Evolutionary conservation across 176 grass and related monocot species (phyloP).

Genomic region (Hsuehochloa calcarea): DNA sequence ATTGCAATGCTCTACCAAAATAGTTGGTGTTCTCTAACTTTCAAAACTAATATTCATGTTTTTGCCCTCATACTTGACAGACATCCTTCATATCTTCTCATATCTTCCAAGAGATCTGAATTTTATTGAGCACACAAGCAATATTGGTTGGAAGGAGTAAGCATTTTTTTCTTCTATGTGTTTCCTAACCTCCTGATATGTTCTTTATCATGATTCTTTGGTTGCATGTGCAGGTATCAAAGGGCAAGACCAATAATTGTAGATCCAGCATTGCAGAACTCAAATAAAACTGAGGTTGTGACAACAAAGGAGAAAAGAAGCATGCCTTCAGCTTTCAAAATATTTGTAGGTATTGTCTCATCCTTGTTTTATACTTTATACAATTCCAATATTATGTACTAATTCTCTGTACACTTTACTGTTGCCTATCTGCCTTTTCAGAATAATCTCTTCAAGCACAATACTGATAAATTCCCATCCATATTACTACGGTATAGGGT

Average conservation of each 20-base stretch:
- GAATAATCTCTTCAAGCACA: constrained; percentile 1
- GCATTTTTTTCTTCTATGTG: constrained; percentile 23
- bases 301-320: constrained; percentile 98
- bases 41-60: not conserved
- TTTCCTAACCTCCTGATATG: constrained; percentile 26
- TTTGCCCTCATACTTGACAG: constrained; percentile 48
- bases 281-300: constrained; percentile 71
- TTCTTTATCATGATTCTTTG: constrained; percentile 32
- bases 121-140: constrained; percentile 94
- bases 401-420: not conserved
- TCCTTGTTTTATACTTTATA: constrained; percentile 17
- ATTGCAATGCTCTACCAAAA: not conserved
- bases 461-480: not conserved
- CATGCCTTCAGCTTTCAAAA: constrained; percentile 95
- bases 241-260: constrained; percentile 91
- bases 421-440: not conserved
- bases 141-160: constrained; percentile 98
- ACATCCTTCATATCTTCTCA: constrained; percentile 96
- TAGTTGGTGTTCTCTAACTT: not conserved
- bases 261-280: constrained; percentile 80
- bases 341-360: constrained; percentile 90
- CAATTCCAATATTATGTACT: not conserved
- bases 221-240: constrained; percentile 64
- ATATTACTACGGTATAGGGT: not conserved
- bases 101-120: constrained; percentile 87